Evolutionary conservation across 768 basidiomycete species (phyloP).

Genomic region (Macrolepiota dolichaula): DNA sequence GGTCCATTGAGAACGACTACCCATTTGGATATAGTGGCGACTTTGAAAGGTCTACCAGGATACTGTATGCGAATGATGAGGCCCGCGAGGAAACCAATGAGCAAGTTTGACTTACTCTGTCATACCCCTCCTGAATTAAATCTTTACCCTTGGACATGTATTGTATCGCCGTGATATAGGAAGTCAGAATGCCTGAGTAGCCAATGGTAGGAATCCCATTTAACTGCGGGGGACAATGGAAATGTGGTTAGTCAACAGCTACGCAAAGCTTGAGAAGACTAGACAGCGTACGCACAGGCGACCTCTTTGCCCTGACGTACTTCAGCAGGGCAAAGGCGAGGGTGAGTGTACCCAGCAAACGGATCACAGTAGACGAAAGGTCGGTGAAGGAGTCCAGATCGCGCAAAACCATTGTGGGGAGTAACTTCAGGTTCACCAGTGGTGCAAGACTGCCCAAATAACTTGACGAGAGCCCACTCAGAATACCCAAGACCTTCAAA

Average conservation of each 20-base stretch:
- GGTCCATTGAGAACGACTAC: conserved; percentile 30
- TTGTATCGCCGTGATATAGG: conserved; percentile 10
- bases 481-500: not conserved
- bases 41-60: conserved; percentile 23
- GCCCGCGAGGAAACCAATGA: conserved; percentile 13
- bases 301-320: not conserved
- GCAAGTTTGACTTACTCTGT: not conserved
- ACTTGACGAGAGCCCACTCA: not conserved
- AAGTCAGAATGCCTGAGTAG: conserved; percentile 2
- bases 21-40: conserved; percentile 30
- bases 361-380: not conserved
- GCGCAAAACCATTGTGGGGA: not conserved
- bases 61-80: conserved; percentile 16
- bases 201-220: conserved; percentile 10
- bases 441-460: not conserved
- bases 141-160: not conserved
- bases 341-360: not conserved
- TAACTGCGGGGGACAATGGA: not conserved
- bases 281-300: not conserved
- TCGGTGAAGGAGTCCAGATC: not conserved
- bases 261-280: not conserved
- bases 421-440: not conserved
- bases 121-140: not conserved
- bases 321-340: not conserved
- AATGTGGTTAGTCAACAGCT: not conserved